Percentiles rank a stretch among this genome's conserved stretches.
phyloP scores from a whole-genome alignment of 352 stramenopile genomes.

The Globisporangium yorkense region DNA sequence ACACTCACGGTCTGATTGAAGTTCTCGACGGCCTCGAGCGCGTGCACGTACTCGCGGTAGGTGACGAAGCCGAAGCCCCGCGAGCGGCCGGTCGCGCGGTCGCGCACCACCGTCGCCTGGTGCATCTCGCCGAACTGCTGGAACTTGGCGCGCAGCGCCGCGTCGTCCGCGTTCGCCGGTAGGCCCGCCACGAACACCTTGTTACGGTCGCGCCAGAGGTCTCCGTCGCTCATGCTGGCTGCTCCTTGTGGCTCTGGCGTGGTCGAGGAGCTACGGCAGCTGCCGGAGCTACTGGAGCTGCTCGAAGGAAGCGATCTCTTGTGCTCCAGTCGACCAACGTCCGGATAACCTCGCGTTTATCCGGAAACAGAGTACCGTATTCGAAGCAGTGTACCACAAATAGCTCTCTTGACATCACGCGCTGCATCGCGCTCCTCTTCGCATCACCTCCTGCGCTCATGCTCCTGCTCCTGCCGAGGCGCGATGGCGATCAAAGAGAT shows the following conservation, averaged over 20 bases:
- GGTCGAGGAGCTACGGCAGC: neutral
- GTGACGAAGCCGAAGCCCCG: conserved; percentile 82
- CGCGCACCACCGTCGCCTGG: conserved; percentile 80
- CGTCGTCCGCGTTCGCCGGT: conserved; percentile 53
- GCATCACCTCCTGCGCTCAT: neutral
- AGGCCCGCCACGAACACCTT: conserved; percentile 84
- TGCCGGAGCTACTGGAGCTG: neutral
- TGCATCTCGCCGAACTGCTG: conserved; percentile 76
- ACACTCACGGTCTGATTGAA: conserved; percentile 55
- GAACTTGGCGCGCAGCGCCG: conserved; percentile 70
- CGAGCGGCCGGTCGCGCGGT: conserved; percentile 59
- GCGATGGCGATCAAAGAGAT: neutral
- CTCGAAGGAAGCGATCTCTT: no score
- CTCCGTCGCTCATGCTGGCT: conserved; percentile 39
- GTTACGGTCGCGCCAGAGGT: conserved; percentile 85
- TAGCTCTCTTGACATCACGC: no score
- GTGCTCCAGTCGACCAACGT: no score
- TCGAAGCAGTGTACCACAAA: no score
- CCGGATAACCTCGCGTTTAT: no score
- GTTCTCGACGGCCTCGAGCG: conserved; percentile 68
- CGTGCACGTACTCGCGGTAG: conserved; percentile 73
- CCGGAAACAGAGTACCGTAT: no score
- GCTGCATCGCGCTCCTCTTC: no score
- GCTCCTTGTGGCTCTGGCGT: neutral
- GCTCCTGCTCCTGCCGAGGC: neutral